Base-by-base conservation (phyloP, 2,329 filamentous ascomycete genomes). In the Cyanodermella asteris region DNA sequence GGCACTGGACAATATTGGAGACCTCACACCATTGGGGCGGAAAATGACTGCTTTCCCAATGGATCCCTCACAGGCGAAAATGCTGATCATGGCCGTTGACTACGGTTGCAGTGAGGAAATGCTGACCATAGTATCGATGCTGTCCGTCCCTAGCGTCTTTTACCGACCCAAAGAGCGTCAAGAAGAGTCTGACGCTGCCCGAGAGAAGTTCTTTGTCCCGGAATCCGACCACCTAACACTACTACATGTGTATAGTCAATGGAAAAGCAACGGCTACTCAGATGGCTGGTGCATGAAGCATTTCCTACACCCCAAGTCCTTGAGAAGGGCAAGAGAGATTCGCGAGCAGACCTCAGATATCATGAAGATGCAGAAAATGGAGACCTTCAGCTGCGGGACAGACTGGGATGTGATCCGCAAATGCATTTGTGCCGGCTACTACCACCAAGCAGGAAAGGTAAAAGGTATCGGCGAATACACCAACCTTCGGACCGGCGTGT, bases 31-130 rank as follows among this genome's bases (percentile, higher is more conserved):
- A 1, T 64, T 97, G 1, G 87, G 87, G 16, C 68, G 66, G 22
- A 82, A 76, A 37, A 97, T 97, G 87, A 93, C 87, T 14, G 75
- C 78, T 2, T 97, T 94, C 40, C 87, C 87, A 1, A 97, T 97
- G 84, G 87, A 97, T 35, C 87, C 87, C 1, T 82, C 82, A 0
- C 59, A 97, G 7, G 81, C 84, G 6, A 97, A 97, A 49, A 67
- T 97, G 8, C 64, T 97, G 28, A 91, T 97, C 43, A 91, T 76
- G 22, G 73, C 81, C 0, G 74, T 76, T 27, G 72, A 82, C 34
- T 93, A 93, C 45, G 74, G 68, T 22, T 97, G 87, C 50, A 87
- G 74, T 46, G 84, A 94, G 50, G 87, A 97, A 49, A 93, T 97
- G 75, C 65, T 93, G 13, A 94, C 82, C 0, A 94, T 97, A 24